phyloP scores from a whole-genome alignment of 73 alveolate genomes.

The Paramecium sonneborni region DNA sequence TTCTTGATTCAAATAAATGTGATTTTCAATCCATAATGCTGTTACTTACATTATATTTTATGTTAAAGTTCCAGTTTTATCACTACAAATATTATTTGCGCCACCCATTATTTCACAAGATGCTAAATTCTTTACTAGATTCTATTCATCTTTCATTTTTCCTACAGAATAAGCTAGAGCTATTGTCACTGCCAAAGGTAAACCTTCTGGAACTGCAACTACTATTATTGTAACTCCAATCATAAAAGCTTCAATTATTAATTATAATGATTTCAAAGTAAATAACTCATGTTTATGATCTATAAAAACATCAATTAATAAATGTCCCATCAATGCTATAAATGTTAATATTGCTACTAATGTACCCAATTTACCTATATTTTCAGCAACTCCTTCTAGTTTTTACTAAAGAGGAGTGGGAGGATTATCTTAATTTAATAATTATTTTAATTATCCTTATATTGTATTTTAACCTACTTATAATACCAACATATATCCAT shows the following conservation, averaged over 20 bases:
- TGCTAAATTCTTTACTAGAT: constrained; percentile 86
- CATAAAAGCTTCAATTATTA: constrained; percentile 80
- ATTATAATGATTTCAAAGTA: constrained; percentile 31
- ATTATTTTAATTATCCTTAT: constrained; percentile 79
- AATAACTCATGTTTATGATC: background rate
- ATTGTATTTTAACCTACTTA: constrained; percentile 88
- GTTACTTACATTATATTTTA: constrained; percentile 89
- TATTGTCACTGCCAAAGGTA: constrained; percentile 98
- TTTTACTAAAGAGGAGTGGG: constrained; percentile 90
- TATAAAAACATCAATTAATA: background rate
- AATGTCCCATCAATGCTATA: constrained; percentile 72
- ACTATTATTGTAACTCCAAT: constrained; percentile 90
- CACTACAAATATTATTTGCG: constrained; percentile 91
- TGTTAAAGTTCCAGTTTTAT: constrained; percentile 96
- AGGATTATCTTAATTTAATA: constrained; percentile 78
- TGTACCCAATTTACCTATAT: constrained; percentile 89
- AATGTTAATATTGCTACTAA: constrained; percentile 83
- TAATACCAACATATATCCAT: constrained; percentile 80
- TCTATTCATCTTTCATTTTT: constrained; percentile 92
- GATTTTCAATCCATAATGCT: constrained; percentile 51
- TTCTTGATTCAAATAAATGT: background rate
- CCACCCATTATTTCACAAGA: constrained; percentile 96
- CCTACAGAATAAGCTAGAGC: constrained; percentile 93
- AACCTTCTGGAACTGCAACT: constrained; percentile 98
- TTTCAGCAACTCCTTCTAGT: constrained; percentile 87